A percentile compares a stretch with the other conserved stretches of the same genome.
Evolutionary conservation across 192 early-diverging fungal genomes (phyloP).

Genomic region (Coemansia sp.): DNA sequence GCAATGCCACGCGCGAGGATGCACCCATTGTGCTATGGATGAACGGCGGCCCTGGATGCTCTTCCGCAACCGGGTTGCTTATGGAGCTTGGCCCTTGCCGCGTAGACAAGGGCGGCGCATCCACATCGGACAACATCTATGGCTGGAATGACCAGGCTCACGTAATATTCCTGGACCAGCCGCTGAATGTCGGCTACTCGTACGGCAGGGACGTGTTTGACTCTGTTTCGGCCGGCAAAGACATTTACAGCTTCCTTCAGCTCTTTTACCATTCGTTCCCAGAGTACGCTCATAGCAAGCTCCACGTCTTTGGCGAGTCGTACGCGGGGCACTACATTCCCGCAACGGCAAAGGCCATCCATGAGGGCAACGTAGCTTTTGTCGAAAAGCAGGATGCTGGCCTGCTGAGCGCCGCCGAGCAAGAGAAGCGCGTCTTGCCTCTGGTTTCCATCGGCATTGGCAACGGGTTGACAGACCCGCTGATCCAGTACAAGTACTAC

Average conservation of each 20-base stretch:
- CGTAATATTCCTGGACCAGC: constrained; percentile 83
- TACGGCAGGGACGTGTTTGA: constrained; percentile 73
- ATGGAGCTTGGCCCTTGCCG: constrained; percentile 89
- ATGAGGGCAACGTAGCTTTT: constrained; percentile 67
- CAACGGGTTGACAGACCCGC: constrained; percentile 88
- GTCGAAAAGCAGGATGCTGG: constrained; percentile 16
- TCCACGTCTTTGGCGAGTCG: constrained; percentile 87
- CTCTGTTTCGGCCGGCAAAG: constrained; percentile 74
- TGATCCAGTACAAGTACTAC: constrained; percentile 87
- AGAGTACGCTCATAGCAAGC: constrained; percentile 72
- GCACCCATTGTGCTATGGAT: constrained; percentile 80
- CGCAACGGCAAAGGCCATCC: constrained; percentile 79
- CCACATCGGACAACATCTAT: constrained; percentile 64
- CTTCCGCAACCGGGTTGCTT: constrained; percentile 71
- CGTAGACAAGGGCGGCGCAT: constrained; percentile 71
- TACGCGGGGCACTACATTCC: constrained; percentile 95
- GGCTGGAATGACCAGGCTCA: constrained; percentile 94
- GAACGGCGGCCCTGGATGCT: constrained; percentile 84
- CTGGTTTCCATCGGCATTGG: constrained; percentile 80
- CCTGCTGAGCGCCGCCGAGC: constrained; percentile 23
- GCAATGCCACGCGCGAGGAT: constrained; percentile 58
- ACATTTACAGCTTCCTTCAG: constrained; percentile 91
- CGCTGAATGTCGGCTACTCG: constrained; percentile 88
- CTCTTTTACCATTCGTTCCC: constrained; percentile 84
- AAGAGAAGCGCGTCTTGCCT: constrained; percentile 59